These are phyloP conservation scores for Talaromyces islandicus DNA, from an alignment of 2,329 filamentous ascomycete species.

Conservation along the genomic window DNA sequence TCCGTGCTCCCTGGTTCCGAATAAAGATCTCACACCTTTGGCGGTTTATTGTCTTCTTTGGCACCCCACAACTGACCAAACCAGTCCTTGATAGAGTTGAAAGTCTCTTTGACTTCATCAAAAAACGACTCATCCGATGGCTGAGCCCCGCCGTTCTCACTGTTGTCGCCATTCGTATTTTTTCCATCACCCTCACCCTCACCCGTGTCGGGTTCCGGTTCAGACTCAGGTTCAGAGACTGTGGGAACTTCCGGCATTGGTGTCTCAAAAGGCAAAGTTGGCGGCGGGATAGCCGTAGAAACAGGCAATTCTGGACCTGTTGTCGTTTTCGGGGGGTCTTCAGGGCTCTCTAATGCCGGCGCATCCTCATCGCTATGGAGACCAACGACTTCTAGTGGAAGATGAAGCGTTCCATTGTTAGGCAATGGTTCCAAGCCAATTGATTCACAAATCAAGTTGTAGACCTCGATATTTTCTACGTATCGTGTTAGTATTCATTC, in stretches of 20 bases:
- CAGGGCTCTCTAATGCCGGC: constrained; percentile 24
- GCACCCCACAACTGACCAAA: constrained; percentile 8
- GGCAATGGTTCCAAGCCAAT: constrained; percentile 65
- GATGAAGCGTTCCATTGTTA: constrained; percentile 77
- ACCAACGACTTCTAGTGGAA: constrained; percentile 40
- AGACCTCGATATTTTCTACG: constrained; percentile 86
- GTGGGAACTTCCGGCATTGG: background rate
- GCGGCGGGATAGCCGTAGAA: background rate
- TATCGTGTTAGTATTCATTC: background rate
- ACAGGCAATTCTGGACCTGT: background rate
- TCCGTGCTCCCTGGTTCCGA: background rate
- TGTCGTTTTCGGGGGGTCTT: constrained; percentile 24
- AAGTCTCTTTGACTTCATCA: constrained; percentile 8
- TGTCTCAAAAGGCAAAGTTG: background rate
- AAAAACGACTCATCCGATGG: constrained; percentile 6
- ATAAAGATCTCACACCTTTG: background rate
- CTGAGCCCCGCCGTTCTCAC: background rate
- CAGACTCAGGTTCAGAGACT: background rate
- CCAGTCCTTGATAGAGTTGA: constrained; percentile 11
- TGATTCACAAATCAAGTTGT: constrained; percentile 90
- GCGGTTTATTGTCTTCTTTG: constrained; percentile 6
- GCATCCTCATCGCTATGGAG: constrained; percentile 37
- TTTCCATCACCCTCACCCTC: background rate
- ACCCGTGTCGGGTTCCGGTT: background rate
- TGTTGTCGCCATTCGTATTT: background rate